Conservation (phyloP, 257 asterid genomes). For the Prunella vulgaris region DNA sequence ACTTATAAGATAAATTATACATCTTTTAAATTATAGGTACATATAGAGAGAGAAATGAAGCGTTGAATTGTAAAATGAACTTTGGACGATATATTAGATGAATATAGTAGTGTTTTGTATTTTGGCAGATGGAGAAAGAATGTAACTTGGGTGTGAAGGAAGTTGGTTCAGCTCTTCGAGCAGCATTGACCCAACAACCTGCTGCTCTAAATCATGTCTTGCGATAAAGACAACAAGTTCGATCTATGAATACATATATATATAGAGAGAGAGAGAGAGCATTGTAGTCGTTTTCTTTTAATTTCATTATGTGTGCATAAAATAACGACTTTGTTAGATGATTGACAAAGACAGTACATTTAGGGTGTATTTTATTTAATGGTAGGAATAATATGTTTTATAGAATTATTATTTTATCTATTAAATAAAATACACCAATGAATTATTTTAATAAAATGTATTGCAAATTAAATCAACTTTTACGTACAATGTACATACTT, state of each 20-base stretch:
- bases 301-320: not conserved
- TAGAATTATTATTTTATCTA: too few species aligned
- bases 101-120: too few species aligned
- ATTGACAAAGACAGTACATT: too few species aligned
- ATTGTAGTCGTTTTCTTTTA: not conserved
- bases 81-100: not conserved
- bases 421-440: too few species aligned
- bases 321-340: too few species aligned
- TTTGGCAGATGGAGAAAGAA: slow-evolving; percentile 27
- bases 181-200: slow-evolving; percentile 7
- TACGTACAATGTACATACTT: too few species aligned
- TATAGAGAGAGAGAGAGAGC: not conserved
- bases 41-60: not conserved
- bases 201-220: not conserved
- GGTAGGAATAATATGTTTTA: too few species aligned
- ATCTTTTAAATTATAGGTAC: too few species aligned
- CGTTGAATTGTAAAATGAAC: not conserved
- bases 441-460: too few species aligned
- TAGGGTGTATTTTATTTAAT: too few species aligned
- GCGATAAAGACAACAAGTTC: not conserved
- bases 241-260: not conserved
- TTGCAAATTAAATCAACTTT: too few species aligned
- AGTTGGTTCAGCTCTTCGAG: slow-evolving; percentile 24
- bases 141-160: slow-evolving; percentile 25
- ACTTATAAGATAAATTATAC: too few species aligned